Conservation (phyloP, 2,329 filamentous ascomycete genomes). For the Pseudogymnoascus sp. region DNA sequence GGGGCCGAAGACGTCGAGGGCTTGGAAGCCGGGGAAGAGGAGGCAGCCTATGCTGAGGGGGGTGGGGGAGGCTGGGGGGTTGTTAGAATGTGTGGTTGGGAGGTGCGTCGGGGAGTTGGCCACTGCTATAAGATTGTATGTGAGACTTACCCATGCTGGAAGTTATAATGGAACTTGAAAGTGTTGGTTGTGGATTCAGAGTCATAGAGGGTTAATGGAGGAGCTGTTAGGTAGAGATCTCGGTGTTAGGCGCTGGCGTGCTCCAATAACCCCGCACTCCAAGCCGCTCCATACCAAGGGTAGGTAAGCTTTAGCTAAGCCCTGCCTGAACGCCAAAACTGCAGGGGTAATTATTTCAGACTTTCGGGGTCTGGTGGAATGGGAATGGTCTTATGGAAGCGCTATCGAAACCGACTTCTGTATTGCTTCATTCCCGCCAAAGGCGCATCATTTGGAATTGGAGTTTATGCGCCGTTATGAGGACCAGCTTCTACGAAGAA, state of each 20-base stretch:
- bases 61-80: neutral
- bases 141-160: neutral
- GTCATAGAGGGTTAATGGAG: neutral
- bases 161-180: neutral
- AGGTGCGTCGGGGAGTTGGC: neutral
- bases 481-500: too few relatives aligned
- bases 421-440: neutral
- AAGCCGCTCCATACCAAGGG: neutral
- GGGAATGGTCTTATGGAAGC: neutral
- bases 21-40: constrained; percentile 37
- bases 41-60: constrained; percentile 16
- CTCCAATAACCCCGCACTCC: neutral
- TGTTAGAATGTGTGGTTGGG: neutral
- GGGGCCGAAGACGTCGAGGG: constrained; percentile 20
- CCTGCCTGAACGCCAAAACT: neutral
- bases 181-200: neutral
- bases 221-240: neutral
- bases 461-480: neutral
- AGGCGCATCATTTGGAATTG: neutral
- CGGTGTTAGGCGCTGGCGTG: neutral
- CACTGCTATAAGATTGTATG: neutral
- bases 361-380: neutral
- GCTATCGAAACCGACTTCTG: neutral
- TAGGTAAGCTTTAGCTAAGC: neutral
- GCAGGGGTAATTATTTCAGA: neutral